Conservation (phyloP, 2,329 filamentous ascomycete species). For the Pseudogymnoascus sp. region DNA sequence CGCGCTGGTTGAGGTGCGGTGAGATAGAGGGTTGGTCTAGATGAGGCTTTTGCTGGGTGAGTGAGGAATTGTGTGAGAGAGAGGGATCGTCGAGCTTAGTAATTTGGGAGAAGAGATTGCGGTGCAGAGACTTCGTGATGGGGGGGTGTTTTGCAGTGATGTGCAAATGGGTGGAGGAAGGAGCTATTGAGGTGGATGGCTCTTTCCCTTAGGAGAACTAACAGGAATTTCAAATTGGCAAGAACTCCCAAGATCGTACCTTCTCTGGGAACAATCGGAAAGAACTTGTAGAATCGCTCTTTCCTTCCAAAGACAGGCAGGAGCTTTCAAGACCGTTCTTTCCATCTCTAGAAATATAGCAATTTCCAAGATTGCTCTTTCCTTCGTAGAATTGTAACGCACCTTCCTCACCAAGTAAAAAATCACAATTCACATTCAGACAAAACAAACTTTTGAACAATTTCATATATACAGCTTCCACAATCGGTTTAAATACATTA, state of each 20-base stretch:
- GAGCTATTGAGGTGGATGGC: not conserved
- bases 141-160: not conserved
- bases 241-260: not conserved
- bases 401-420: not conserved
- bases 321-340: not conserved
- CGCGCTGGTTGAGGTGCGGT: not conserved
- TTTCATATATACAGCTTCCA: not conserved
- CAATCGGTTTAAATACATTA: constrained; percentile 2
- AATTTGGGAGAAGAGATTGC: not conserved
- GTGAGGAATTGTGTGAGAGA: not conserved
- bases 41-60: not conserved
- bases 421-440: not conserved
- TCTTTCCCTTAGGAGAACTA: not conserved
- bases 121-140: not conserved
- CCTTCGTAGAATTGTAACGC: not conserved
- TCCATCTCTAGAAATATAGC: not conserved
- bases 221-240: not conserved
- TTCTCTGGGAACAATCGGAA: not conserved
- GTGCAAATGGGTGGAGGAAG: not conserved
- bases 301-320: not conserved
- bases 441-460: not conserved
- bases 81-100: not conserved
- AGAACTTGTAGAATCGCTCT: not conserved
- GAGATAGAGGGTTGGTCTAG: not conserved
- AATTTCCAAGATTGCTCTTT: not conserved